phyloP scores from a whole-genome alignment of 2,329 filamentous ascomycete genomes.

The Westerdykella sp. region DNA sequence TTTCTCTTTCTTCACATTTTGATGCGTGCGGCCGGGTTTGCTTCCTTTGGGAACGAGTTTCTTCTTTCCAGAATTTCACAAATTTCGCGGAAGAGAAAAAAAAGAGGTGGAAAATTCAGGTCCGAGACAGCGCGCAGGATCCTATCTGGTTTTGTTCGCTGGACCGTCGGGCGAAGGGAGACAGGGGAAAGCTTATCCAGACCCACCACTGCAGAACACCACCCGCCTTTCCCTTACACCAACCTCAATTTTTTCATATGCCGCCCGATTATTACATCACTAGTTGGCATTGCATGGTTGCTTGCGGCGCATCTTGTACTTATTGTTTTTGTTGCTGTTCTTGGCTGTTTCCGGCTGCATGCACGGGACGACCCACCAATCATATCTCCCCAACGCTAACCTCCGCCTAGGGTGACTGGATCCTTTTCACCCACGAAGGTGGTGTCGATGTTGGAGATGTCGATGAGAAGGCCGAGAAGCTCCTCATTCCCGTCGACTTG shows the following conservation, averaged over 20 bases:
- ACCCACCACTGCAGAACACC: constrained; percentile 33
- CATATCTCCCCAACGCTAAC: constrained; percentile 26
- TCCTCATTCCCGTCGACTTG: constrained; percentile 93
- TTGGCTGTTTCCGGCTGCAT: background rate
- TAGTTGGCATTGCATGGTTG: background rate
- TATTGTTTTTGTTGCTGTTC: constrained; percentile 28
- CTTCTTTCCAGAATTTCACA: background rate
- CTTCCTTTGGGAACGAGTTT: constrained; percentile 4
- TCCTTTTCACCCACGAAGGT: constrained; percentile 99
- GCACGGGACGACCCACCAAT: constrained; percentile 14
- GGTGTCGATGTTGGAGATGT: constrained; percentile 99
- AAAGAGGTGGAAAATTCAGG: background rate
- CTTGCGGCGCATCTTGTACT: background rate
- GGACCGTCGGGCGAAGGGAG: constrained; percentile 35
- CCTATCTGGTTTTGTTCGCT: constrained; percentile 30
- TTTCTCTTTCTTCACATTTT: constrained; percentile 9
- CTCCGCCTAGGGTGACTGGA: constrained; percentile 81
- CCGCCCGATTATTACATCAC: constrained; percentile 4
- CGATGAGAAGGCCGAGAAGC: constrained; percentile 97
- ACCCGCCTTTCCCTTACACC: constrained; percentile 1
- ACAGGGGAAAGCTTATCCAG: constrained; percentile 24
- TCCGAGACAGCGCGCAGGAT: background rate
- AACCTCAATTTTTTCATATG: constrained; percentile 4
- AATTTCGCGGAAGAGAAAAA: background rate
- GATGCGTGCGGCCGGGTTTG: background rate